Evolutionary conservation across 2,329 filamentous ascomycete genomes (phyloP).

Genomic region (Aspergillus nomiae): DNA sequence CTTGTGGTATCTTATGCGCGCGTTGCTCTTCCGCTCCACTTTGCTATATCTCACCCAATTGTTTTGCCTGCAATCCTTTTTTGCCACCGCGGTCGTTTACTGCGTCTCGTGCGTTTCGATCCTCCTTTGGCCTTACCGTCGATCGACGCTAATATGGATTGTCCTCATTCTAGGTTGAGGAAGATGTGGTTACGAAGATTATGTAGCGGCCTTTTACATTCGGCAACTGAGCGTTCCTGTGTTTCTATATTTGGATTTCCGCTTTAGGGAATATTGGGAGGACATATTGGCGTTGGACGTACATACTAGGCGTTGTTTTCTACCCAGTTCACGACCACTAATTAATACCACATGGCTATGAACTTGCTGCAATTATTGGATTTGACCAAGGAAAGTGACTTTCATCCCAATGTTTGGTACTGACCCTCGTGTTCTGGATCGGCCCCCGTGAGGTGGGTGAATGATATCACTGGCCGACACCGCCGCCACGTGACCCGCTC

Average conservation of each 20-base stretch:
- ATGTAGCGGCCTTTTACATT: constrained; percentile 59
- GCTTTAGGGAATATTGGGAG: constrained; percentile 14
- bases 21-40: neutral
- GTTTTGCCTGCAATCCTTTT: constrained; percentile 1
- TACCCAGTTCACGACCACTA: constrained; percentile 27
- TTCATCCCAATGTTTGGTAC: constrained; percentile 5
- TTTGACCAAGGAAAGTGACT: neutral
- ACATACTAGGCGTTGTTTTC: constrained; percentile 32
- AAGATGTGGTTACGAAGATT: constrained; percentile 82
- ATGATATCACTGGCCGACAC: constrained; percentile 43
- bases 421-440: neutral
- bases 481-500: constrained; percentile 39
- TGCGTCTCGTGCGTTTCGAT: constrained; percentile 3
- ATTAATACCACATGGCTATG: constrained; percentile 31
- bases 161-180: constrained; percentile 71
- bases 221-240: constrained; percentile 25
- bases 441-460: constrained; percentile 39
- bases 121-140: neutral
- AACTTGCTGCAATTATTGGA: constrained; percentile 17
- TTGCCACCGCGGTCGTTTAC: constrained; percentile 2
- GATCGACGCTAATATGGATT: constrained; percentile 42
- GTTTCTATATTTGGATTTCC: constrained; percentile 19
- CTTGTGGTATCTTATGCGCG: neutral
- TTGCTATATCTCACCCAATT: constrained; percentile 3
- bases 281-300: constrained; percentile 28